phyloP scores from a whole-genome alignment of 192 early-diverging fungal genomes.

The Chytriomyces sp. region DNA sequence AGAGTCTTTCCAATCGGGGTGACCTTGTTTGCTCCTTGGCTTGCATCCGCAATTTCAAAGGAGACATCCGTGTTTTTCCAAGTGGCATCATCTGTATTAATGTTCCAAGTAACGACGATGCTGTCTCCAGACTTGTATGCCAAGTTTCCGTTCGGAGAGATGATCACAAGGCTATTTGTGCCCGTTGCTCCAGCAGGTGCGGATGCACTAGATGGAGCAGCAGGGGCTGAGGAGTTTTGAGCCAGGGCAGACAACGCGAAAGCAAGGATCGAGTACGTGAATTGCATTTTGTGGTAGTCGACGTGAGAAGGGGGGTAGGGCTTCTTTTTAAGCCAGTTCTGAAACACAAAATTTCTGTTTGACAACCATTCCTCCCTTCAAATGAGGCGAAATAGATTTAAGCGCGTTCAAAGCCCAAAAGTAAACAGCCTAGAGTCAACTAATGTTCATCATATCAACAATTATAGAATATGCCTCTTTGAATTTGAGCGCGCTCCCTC shows the following conservation, averaged over 20 bases:
- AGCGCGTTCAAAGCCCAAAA: not conserved
- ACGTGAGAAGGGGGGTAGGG: not conserved
- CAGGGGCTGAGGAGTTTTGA: not conserved
- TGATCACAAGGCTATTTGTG: not conserved
- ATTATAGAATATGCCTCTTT: conserved; percentile 55
- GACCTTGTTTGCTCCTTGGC: not conserved
- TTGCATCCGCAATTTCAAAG: conserved; percentile 1
- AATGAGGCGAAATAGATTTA: not conserved
- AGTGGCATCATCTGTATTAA: not conserved
- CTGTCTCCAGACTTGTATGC: conserved; percentile 4
- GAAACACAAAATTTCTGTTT: not conserved
- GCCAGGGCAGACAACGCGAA: not conserved
- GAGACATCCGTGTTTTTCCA: conserved; percentile 1
- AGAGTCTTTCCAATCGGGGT: not conserved
- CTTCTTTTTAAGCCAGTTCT: not conserved
- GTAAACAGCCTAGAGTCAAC: not conserved
- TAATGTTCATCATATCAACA: conserved; percentile 34
- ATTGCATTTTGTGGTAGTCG: not conserved
- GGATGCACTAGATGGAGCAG: not conserved
- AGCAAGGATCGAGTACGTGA: not conserved
- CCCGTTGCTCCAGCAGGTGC: not conserved
- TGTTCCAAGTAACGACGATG: not conserved
- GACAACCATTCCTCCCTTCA: not conserved
- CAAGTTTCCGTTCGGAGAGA: not conserved
- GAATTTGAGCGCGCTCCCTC: conserved; percentile 52